phyloP scores from a whole-genome alignment of 2,329 filamentous ascomycete genomes.

The Penicillium polonicum region DNA sequence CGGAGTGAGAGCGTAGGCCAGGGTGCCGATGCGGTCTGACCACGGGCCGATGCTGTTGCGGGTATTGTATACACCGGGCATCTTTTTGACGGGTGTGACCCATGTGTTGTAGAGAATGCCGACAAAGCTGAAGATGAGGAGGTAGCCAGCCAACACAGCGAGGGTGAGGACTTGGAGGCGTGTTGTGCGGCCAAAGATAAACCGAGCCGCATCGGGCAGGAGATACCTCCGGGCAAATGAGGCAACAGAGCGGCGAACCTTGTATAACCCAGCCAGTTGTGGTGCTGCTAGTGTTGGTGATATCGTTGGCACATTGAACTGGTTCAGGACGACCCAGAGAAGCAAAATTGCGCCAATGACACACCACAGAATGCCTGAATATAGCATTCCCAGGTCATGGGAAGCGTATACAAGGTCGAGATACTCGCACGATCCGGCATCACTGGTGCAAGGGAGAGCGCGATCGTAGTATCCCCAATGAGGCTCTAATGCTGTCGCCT shows the following conservation, averaged over 20 bases:
- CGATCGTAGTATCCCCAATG: constrained; percentile 60
- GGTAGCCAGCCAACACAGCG: constrained; percentile 57
- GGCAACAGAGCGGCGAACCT: constrained; percentile 9
- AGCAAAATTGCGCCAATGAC: constrained; percentile 51
- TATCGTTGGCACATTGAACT: constrained; percentile 8
- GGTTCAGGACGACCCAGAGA: constrained; percentile 39
- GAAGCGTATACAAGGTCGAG: constrained; percentile 55
- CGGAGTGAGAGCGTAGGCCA: constrained; percentile 73
- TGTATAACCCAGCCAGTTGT: constrained; percentile 10
- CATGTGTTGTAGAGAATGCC: constrained; percentile 68
- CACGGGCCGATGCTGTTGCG: constrained; percentile 66
- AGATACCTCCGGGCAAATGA: constrained; percentile 53
- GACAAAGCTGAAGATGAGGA: constrained; percentile 67
- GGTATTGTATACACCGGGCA: constrained; percentile 58
- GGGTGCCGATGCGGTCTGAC: constrained; percentile 65
- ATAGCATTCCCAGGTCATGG: constrained; percentile 56
- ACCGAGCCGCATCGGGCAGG: constrained; percentile 58
- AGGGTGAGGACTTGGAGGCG: constrained; percentile 66
- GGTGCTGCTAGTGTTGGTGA: neutral
- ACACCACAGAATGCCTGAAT: constrained; percentile 58
- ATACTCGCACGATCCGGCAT: constrained; percentile 59
- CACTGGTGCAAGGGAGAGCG: constrained; percentile 57
- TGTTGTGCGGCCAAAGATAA: constrained; percentile 66
- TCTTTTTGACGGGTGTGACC: constrained; percentile 65
- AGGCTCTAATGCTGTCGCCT: constrained; percentile 42